Evolutionary conservation across 2,329 filamentous ascomycete species (phyloP), one percentile per base, ranked within the genome.

Genomic region (Drechslerella stenobrocha): DNA sequence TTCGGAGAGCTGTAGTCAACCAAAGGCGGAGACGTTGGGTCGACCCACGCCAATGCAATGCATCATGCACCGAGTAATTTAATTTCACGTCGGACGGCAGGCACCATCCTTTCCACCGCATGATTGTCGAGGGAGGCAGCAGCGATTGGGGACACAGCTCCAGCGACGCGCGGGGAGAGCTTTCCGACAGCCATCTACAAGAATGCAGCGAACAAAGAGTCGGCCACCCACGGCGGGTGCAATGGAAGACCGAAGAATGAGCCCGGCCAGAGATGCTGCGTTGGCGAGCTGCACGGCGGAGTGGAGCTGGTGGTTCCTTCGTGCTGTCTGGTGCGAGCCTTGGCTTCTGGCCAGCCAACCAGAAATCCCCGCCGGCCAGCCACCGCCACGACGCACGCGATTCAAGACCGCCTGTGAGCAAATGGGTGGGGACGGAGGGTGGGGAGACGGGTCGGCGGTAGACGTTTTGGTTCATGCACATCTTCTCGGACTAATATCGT

Each of bases 391-490:
- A 58, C 26, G 34, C 52, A 34, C 55, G 55, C 37, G 44, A 60
- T 55, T 51, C 52, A 24, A 35, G 53, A 37, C 11, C 23, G 52
- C 40, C 20, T 35, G 42, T 55, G 61, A 44, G 44, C 42, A 48
- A 42, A 51, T 28, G 45, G 48, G 48, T 30, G 37, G 37, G 13
- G 4, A 5, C 37, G 15, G n/a, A n/a, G n/a, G n/a, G n/a, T n/a
- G n/a, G n/a, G n/a, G n/a, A n/a, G n/a, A n/a, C n/a, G n/a, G n/a
- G n/a, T 59, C 52, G 48, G 51, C 55, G 34, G 63, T 67, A 59
- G 63, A 67, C 55, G 42, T 67, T 67, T 67, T 55, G 59, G 55
- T 59, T 67, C 24, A 55, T 67, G 63, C 63, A 60, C 26, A 34
- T 34, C 34, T 55, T 18, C 37, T n/a, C 22, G 15, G 22, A 5